A percentile compares a stretch with the other conserved stretches of the same genome.
Evolutionary conservation across 2,329 filamentous ascomycete species (phyloP).

Genomic region (Remersonia thermophila): DNA sequence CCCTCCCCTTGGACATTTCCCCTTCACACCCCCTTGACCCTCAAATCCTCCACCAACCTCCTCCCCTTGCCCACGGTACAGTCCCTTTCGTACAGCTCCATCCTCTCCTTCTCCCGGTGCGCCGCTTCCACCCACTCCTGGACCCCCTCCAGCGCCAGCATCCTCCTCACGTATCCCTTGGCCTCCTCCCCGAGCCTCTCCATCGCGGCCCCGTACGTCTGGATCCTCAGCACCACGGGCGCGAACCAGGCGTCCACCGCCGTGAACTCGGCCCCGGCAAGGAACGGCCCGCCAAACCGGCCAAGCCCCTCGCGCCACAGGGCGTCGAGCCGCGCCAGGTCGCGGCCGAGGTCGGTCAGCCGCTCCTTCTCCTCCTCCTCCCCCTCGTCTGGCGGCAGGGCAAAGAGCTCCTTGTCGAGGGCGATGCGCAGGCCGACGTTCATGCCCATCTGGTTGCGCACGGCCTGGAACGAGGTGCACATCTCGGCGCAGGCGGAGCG

Average conservation of each 20-base stretch:
- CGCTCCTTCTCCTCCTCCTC: too few relatives aligned
- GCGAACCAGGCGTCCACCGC: constrained; percentile 31
- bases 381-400: too few relatives aligned
- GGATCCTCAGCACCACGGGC: constrained; percentile 27
- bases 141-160: constrained; percentile 25
- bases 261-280: constrained; percentile 27
- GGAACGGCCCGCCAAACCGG: constrained; percentile 30
- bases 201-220: constrained; percentile 23
- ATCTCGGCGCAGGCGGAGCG: constrained; percentile 33
- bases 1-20: too few relatives aligned
- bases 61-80: constrained; percentile 22
- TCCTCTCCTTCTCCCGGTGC: constrained; percentile 26
- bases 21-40: constrained; percentile 3
- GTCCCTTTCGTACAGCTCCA: constrained; percentile 26
- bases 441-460: constrained; percentile 31
- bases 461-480: constrained; percentile 30
- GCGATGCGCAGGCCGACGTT: constrained; percentile 30
- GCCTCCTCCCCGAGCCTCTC: constrained; percentile 19
- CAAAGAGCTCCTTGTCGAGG: constrained; percentile 14
- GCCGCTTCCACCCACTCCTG: constrained; percentile 27
- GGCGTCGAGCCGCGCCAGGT: constrained; percentile 25
- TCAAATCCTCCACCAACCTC: constrained; percentile 12
- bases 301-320: constrained; percentile 28
- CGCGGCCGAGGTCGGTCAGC: constrained; percentile 20
- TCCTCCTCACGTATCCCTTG: constrained; percentile 22